Evolutionary conservation across 495 filamentous ascomycete genomes (phyloP).

Genomic region (Aspergillus sclerotiicarbonarius): DNA sequence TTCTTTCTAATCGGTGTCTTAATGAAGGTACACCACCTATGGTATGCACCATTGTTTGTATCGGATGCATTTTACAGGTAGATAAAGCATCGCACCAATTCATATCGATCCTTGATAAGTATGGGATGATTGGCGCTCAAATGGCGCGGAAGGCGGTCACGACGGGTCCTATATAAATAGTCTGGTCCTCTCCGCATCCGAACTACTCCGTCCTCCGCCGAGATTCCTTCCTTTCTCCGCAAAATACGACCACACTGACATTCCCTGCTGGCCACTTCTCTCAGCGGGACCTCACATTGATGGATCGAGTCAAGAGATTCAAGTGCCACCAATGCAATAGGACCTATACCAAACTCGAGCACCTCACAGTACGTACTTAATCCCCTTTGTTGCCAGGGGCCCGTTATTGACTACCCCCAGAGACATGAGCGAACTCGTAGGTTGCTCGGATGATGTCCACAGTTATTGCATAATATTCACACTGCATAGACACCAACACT

Average conservation of each 20-base stretch:
- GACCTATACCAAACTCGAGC: conserved; percentile 21
- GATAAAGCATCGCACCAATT: background rate
- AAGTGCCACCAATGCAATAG: conserved; percentile 1
- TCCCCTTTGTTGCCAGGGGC: background rate
- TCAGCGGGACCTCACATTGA: background rate
- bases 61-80: background rate
- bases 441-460: background rate
- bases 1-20: background rate
- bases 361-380: conserved; percentile 15
- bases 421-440: conserved; percentile 20
- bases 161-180: background rate
- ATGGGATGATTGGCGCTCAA: too few relatives aligned
- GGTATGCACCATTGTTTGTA: background rate
- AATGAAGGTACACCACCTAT: background rate
- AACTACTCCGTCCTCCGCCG: background rate
- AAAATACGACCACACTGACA: background rate
- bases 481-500: conserved; percentile 17
- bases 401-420: conserved; percentile 6
- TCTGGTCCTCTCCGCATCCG: background rate
- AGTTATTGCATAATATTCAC: background rate
- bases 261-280: background rate
- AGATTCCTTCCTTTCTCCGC: background rate
- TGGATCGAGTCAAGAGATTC: conserved; percentile 2
- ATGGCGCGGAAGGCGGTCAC: background rate
- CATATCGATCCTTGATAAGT: background rate